Base-by-base conservation (phyloP, 2,329 filamentous ascomycete genomes). In the Alternaria ventricosa region DNA sequence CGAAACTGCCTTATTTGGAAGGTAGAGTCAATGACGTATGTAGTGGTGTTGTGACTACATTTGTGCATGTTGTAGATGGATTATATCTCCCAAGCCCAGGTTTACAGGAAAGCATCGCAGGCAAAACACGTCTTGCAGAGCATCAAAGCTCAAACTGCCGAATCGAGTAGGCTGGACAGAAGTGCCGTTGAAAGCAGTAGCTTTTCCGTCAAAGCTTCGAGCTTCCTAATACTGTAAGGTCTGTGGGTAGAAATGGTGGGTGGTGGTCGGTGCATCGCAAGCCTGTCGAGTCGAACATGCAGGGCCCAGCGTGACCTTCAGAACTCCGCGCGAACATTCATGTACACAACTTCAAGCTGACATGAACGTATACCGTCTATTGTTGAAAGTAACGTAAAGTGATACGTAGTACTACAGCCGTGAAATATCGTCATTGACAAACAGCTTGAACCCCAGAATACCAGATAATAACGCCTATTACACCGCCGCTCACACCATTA, bases 161-260 rank as follows among this genome's bases (percentile, higher is more conserved):
- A 71, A 65, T 65, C 61, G 41, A 71, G 75, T 65, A 77, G 62
- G 69, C 55, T 47, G 23, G 54, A 15, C 49, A 53, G 28, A 56
- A 54, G 30, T 53, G 47, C 60, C 58, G 71, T 78, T 43, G 75
- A 76, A 71, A 43, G 61, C 74, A 58, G 75, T 64, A 57, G 63
- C 54, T 68, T 70, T 65, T 58, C 59, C 55, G 76, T 78, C 75
- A 70, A 72, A 78, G 76, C 74, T 74, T 78, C 60, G 66, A 77
- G 74, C 75, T 78, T 60, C 76, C 76, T 75, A 75, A 73, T 75
- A 41, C 36, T 41, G 36, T 65, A 66, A 73, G 69, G 30, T 56
- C 44, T 60, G 60, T 63, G 49, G 56, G 45, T 59, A 50, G 43
- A 18, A 23, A 43, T 58, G 46, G 28, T 41, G 47, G 54, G 63